Evolutionary conservation across 805 yeast genomes (phyloP).

Genomic region (Yarrowia sp.): DNA sequence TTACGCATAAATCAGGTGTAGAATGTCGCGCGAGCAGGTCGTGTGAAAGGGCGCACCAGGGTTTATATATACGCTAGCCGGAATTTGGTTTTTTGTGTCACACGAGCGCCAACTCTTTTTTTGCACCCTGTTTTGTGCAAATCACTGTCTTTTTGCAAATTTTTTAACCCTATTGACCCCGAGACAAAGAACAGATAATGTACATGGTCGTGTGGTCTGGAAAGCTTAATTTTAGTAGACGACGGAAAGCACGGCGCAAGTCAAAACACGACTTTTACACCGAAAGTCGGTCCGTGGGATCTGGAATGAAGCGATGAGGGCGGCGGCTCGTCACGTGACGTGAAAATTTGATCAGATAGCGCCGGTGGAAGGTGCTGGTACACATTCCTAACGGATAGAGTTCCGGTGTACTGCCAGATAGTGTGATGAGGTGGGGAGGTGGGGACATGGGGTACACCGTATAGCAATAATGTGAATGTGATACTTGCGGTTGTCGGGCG

Average conservation of each 20-base stretch:
- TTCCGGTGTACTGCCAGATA: constrained; percentile 20
- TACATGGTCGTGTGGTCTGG: constrained; percentile 21
- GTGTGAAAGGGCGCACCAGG: constrained; percentile 16
- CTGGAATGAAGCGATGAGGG: too few relatives aligned
- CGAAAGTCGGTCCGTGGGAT: neutral
- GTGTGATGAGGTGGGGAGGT: constrained; percentile 34
- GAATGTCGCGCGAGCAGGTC: constrained; percentile 12
- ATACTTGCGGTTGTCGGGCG: too few relatives aligned
- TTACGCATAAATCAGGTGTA: constrained; percentile 9
- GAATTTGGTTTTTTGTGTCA: constrained; percentile 13
- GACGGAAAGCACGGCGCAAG: constrained; percentile 20
- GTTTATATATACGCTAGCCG: constrained; percentile 7
- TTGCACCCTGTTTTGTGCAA: neutral
- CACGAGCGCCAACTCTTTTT: constrained; percentile 18
- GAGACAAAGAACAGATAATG: constrained; percentile 27
- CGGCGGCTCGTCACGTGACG: neutral
- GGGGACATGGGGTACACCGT: neutral
- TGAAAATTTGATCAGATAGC: too few relatives aligned
- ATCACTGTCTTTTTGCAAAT: constrained; percentile 5
- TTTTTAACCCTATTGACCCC: constrained; percentile 22
- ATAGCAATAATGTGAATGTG: too few relatives aligned
- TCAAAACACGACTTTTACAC: constrained; percentile 8
- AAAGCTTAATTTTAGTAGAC: neutral
- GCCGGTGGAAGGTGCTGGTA: too few relatives aligned
- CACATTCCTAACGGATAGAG: neutral